These are phyloP conservation scores for Mrakia hoshinonis DNA, from an alignment of 768 basidiomycete genomes.

Conservation along the genomic window DNA sequence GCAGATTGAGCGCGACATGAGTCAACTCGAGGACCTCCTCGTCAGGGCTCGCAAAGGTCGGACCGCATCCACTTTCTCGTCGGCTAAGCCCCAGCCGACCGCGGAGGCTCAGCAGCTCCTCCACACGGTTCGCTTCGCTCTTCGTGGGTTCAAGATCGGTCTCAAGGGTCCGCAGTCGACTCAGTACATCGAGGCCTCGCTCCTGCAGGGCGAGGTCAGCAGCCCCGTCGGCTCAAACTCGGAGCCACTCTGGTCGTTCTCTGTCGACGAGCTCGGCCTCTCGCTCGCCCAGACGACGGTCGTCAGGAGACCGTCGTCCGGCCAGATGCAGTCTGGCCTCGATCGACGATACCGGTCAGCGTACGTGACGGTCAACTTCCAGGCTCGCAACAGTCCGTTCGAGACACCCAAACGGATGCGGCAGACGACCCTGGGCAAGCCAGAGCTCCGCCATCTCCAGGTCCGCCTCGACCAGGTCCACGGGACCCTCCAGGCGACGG, in stretches of 20 bases:
- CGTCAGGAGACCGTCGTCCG: background rate
- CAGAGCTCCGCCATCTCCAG: slow-evolving; percentile 38
- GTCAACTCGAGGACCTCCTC: slow-evolving; percentile 7
- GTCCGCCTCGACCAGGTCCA: slow-evolving; percentile 66
- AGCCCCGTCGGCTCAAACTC: slow-evolving; percentile 40
- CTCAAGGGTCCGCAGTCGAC: slow-evolving; percentile 65
- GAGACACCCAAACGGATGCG: slow-evolving; percentile 19
- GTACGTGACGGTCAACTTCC: slow-evolving; percentile 73
- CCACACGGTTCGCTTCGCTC: slow-evolving; percentile 34
- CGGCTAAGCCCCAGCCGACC: background rate
- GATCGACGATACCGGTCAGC: slow-evolving; percentile 62
- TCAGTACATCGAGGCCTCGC: slow-evolving; percentile 64
- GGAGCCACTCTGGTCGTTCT: slow-evolving; percentile 57
- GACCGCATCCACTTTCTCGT: background rate
- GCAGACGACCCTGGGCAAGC: slow-evolving; percentile 23
- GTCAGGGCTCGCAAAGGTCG: background rate
- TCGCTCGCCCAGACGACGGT: slow-evolving; percentile 57
- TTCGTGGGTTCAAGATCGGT: slow-evolving; percentile 72
- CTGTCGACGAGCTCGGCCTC: slow-evolving; percentile 65
- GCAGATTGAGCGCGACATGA: slow-evolving; percentile 16
- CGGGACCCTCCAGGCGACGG: slow-evolving; percentile 89
- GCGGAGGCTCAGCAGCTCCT: background rate
- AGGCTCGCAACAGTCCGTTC: slow-evolving; percentile 38
- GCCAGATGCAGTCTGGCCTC: slow-evolving; percentile 45
- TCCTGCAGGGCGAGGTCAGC: slow-evolving; percentile 56